phyloP scores from a whole-genome alignment of 1,139 yeast genomes.

The Suhomyces atakaporum region DNA sequence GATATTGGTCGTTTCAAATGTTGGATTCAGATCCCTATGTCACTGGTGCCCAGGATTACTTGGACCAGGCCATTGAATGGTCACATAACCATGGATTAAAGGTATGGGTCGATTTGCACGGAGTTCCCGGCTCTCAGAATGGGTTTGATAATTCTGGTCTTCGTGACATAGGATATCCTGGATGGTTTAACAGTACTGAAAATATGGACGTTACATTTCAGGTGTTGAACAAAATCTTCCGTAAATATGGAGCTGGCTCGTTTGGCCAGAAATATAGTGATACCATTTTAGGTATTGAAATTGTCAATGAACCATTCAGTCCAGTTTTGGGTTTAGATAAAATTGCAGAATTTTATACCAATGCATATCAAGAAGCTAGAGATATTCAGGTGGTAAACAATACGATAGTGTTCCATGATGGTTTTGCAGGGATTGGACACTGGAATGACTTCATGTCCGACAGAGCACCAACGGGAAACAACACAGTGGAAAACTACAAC shows the following conservation, averaged over 20 bases:
- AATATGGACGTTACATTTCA: conserved; percentile 45
- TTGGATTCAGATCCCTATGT: conserved; percentile 59
- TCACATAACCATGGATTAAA: conserved; percentile 48
- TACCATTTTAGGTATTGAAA: conserved; percentile 59
- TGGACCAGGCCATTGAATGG: conserved; percentile 60
- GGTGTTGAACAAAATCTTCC: conserved; percentile 45
- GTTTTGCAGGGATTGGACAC: conserved; percentile 50
- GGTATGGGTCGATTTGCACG: conserved; percentile 66
- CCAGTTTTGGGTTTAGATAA: conserved; percentile 39
- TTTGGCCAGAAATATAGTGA: conserved; percentile 39
- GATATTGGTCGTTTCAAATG: conserved; percentile 65
- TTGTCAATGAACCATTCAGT: conserved; percentile 67
- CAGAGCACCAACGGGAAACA: conserved; percentile 17
- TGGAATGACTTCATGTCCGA: conserved; percentile 51
- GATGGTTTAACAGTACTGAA: conserved; percentile 51
- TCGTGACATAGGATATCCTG: conserved; percentile 46
- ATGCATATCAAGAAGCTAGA: conserved; percentile 43
- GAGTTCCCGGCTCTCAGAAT: conserved; percentile 68
- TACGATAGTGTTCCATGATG: conserved; percentile 61
- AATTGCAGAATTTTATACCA: conserved; percentile 42
- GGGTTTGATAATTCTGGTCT: conserved; percentile 72
- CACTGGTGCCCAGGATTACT: conserved; percentile 53
- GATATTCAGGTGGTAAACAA: conserved; percentile 36
- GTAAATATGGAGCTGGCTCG: conserved; percentile 43
- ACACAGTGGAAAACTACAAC: conserved; percentile 30